Base-by-base conservation (phyloP, 2,329 filamentous ascomycete genomes). In the Penicillium brasilianum region DNA sequence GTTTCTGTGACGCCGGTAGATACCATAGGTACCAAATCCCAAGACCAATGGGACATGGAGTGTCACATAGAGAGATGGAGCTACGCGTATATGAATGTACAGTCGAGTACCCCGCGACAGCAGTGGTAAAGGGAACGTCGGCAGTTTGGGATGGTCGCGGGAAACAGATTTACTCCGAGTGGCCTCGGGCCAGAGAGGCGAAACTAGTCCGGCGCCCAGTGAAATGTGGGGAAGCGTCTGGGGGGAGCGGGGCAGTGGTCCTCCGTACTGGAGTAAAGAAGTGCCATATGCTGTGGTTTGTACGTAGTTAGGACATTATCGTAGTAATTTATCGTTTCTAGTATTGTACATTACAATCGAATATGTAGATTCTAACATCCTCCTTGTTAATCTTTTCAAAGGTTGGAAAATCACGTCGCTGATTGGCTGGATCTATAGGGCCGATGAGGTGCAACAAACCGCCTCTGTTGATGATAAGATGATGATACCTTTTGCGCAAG, bases 111-210 rank as follows among this genome's bases (percentile, higher is more conserved):
- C 9, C 5, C 4, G 30, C 30, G 10, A 9, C 11, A 11, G 5
- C 2, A 22, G 30, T 36, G 49, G 25, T 36, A 20, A 39, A 34
- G 18, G 9, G 4, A 49, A 18, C 1, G 22, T 57, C 62, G 62
- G 59, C 62, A 64, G 48, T 59, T 61, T 44, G 10, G 6, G 16
- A 4, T 25, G n/a, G 34, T 11, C 4, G 39, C 20, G 56, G 28
- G 48, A 64, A 62, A 22, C 59, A 55, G 59, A 59, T 32, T 59
- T 62, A 56, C 56, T 57, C 62, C 59, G 59, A 49, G 16, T 37
- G 30, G 32, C 52, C 30, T 51, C 50, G 55, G 10, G 20, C 41
- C 20, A 37, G 25, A 36, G 5, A 25, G 37, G 18, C 37, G 36
- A 39, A 34, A 28, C 16, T 6, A 58, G 51, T 56, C 25, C 49